Conservation (phyloP, 2,329 filamentous ascomycete species). For the Calcarisporium arbuscula region DNA sequence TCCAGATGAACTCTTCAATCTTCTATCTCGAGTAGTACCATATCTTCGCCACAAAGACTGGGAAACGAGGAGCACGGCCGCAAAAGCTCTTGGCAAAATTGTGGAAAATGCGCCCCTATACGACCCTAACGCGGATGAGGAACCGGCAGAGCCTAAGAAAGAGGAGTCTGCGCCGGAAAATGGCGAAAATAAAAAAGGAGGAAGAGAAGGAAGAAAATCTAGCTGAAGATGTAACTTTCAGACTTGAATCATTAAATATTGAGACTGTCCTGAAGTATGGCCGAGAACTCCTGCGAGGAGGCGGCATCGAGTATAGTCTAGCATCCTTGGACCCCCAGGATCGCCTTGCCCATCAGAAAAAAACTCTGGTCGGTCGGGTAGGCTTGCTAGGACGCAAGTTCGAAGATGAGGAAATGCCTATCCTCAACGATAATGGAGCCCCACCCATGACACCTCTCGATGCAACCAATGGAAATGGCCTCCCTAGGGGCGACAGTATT, state of each 20-base stretch:
- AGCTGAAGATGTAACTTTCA: constrained; percentile 58
- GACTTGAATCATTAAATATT: constrained; percentile 70
- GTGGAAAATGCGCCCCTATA: constrained; percentile 81
- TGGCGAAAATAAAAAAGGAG: constrained; percentile 52
- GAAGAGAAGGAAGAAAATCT: constrained; percentile 50
- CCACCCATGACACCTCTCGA: constrained; percentile 42
- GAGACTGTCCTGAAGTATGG: constrained; percentile 75
- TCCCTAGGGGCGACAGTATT: constrained; percentile 29
- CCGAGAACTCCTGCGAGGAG: constrained; percentile 76
- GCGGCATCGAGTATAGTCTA: constrained; percentile 78
- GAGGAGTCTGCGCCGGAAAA: constrained; percentile 27
- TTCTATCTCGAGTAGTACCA: constrained; percentile 88
- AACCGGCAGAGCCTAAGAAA: constrained; percentile 35
- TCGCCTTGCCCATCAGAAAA: constrained; percentile 81
- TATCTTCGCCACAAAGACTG: constrained; percentile 93
- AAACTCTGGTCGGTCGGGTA: constrained; percentile 73
- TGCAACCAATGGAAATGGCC: constrained; percentile 24
- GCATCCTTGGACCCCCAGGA: constrained; percentile 75
- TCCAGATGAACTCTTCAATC: constrained; percentile 93
- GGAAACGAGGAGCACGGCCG: constrained; percentile 91
- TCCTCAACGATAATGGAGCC: constrained; percentile 41
- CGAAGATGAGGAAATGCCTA: constrained; percentile 70
- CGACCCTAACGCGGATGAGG: constrained; percentile 78
- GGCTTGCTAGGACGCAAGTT: constrained; percentile 79
- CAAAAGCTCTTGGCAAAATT: constrained; percentile 91